Evolutionary conservation across 805 yeast genomes (phyloP).

Genomic region (Schizosaccharomyces osmophilus): DNA sequence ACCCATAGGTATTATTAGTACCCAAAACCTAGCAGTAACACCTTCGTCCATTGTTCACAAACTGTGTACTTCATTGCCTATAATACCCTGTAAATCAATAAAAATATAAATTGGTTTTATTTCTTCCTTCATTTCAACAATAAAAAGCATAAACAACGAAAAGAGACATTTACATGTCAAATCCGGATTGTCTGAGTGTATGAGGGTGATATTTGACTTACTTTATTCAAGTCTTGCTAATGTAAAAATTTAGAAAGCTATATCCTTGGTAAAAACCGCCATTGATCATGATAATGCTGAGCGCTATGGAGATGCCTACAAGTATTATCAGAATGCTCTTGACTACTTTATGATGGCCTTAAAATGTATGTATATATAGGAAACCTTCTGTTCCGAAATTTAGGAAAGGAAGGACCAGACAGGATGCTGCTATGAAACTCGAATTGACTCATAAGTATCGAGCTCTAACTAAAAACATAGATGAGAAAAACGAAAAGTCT

Average conservation of each 20-base stretch:
- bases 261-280: constrained; percentile 79
- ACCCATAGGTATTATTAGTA: too few species aligned
- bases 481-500: constrained; percentile 72
- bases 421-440: background rate
- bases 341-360: constrained; percentile 90
- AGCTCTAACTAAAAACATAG: constrained; percentile 6
- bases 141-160: background rate
- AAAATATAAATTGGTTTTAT: too few species aligned
- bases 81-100: too few species aligned
- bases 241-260: constrained; percentile 37
- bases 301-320: constrained; percentile 80
- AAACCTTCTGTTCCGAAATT: too few species aligned
- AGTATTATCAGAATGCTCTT: constrained; percentile 71
- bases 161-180: background rate
- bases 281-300: constrained; percentile 82
- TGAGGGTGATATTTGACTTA: background rate
- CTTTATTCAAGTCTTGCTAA: background rate
- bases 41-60: too few species aligned
- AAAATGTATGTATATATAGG: constrained; percentile 24
- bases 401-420: too few species aligned
- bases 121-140: too few species aligned
- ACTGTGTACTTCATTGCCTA: too few species aligned
- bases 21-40: too few species aligned
- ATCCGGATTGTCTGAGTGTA: background rate
- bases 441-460: background rate